Evolutionary conservation across 1,139 yeast genomes (phyloP).

Genomic region (Schizosaccharomyces versatilis): DNA sequence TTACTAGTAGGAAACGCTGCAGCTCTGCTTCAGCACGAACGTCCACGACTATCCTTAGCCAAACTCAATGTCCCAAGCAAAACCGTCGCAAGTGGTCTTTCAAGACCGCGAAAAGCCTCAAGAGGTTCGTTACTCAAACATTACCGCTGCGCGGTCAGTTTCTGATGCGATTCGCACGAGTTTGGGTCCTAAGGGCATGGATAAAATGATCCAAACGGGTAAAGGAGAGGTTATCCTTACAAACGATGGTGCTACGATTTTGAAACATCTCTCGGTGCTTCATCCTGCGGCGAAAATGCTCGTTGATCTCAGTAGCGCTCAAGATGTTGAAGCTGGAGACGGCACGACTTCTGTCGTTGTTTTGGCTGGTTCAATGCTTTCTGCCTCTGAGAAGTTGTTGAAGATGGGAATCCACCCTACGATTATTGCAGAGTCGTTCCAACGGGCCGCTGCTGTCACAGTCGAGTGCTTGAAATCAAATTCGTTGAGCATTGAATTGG

Average conservation of each 20-base stretch:
- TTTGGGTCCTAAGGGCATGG: constrained; percentile 97
- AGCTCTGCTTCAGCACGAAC: neutral
- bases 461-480: constrained; percentile 65
- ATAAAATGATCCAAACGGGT: constrained; percentile 90
- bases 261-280: constrained; percentile 89
- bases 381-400: constrained; percentile 80
- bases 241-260: constrained; percentile 91
- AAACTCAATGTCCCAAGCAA: constrained; percentile 1
- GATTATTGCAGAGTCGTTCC: constrained; percentile 82
- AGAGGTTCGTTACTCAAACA: constrained; percentile 83
- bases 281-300: constrained; percentile 94
- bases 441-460: constrained; percentile 75
- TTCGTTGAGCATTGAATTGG: constrained; percentile 54
- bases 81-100: constrained; percentile 21
- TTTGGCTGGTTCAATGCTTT: constrained; percentile 75
- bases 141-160: constrained; percentile 60
- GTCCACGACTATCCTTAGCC: neutral
- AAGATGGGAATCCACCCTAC: constrained; percentile 91
- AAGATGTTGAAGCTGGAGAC: constrained; percentile 97
- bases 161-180: constrained; percentile 96
- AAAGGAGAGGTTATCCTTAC: constrained; percentile 84
- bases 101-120: constrained; percentile 91
- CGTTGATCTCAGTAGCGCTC: constrained; percentile 87
- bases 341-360: constrained; percentile 96
- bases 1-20: too few relatives aligned